Base-by-base conservation (phyloP, 306 rosid species). In the Vigna trinervia region DNA sequence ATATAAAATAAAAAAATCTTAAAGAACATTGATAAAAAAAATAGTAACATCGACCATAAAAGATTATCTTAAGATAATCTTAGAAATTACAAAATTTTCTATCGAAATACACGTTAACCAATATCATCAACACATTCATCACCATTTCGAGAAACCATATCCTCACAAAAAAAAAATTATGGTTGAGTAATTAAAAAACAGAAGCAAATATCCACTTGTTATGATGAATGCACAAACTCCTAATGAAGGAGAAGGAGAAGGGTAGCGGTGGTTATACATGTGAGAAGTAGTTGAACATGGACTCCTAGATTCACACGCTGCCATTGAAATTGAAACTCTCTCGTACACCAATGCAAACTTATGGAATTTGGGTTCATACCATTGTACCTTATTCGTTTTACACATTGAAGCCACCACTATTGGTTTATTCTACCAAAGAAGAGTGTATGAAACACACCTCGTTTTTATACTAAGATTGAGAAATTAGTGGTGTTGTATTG, bases 251-350 rank as follows among this genome's bases (percentile, higher is more conserved):
- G 45, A 78, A 38, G 79, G 7, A 4, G 38, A 34, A 34, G 38
- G 5, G 38, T 34, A 34, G 5, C 5, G 4, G 34, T 30, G 5
- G 34, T 5, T 5, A 34, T 5, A 34, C 38, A 34, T 34, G 38
- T 34, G 38, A 34, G 1, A 34, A 34, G 6, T 34, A 34, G 6
- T 34, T 34, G 84, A 76, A 71, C 30, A 12, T 80, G 78, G 74
- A 82, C 57, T 67, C 80, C 78, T 84, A 80, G 77, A 74, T 74
- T 78, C 60, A 61, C 78, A 79, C 74, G 56, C 28, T 8, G 17
- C 39, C 12, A 66, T 78, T 83, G 73, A 83, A 80, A 46, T 66
- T 47, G 48, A 46, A 53, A 56, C 41, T 59, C 46, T 66, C 68
- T 71, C 62, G 61, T 79, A 62, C 3, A 51, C 30, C 86, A 84